These are phyloP conservation scores for Tetrapisispora fleetii DNA, from an alignment of 805 yeast genomes.

Conservation along the genomic window DNA sequence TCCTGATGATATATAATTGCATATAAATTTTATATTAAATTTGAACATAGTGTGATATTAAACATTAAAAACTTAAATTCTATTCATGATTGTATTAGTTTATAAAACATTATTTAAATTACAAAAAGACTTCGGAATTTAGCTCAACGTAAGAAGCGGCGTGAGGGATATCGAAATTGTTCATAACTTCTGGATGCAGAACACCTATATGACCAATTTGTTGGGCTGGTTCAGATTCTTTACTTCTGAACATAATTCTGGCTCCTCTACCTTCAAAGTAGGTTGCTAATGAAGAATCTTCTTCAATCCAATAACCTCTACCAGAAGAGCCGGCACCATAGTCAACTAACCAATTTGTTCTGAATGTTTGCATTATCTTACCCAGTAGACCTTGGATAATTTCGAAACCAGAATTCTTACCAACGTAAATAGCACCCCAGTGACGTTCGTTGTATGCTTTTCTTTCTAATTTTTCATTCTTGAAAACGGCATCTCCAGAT, in stretches of 20 bases:
- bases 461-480: slow-evolving; percentile 71
- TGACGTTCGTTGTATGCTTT: slow-evolving; percentile 86
- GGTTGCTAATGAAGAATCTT: slow-evolving; percentile 54
- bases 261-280: slow-evolving; percentile 99
- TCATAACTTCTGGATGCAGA: slow-evolving; percentile 88
- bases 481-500: slow-evolving; percentile 87
- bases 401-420: slow-evolving; percentile 93
- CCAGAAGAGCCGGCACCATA: slow-evolving; percentile 35
- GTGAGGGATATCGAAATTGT: slow-evolving; percentile 78
- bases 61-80: neutral
- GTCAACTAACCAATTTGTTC: slow-evolving; percentile 71
- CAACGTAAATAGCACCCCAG: slow-evolving; percentile 91
- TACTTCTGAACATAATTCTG: slow-evolving; percentile 61
- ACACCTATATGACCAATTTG: slow-evolving; percentile 84
- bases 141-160: slow-evolving; percentile 90
- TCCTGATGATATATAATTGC: slow-evolving; percentile 23
- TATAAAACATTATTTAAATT: slow-evolving; percentile 10
- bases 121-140: slow-evolving; percentile 79
- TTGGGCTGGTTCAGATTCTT: slow-evolving; percentile 45
- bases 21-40: neutral
- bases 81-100: slow-evolving; percentile 1
- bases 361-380: slow-evolving; percentile 90
- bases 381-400: slow-evolving; percentile 89
- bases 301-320: slow-evolving; percentile 84
- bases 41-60: neutral